These are phyloP conservation scores for Cystobasidium ongulense DNA, from an alignment of 768 basidiomycete species.

Conservation along the genomic window DNA sequence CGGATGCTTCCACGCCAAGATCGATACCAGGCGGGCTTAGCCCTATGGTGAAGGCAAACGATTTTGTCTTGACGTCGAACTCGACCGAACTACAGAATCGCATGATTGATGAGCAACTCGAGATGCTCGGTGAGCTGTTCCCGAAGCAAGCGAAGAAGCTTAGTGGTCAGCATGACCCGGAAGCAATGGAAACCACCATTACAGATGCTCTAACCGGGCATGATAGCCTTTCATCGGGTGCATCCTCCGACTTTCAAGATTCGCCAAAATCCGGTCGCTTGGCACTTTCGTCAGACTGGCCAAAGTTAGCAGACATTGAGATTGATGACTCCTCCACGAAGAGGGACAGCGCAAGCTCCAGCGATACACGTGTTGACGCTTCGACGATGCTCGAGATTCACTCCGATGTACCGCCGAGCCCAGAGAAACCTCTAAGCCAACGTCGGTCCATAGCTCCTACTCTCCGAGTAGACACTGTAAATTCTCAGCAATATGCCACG, in stretches of 20 bases:
- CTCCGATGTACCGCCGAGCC: not conserved
- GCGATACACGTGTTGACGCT: not conserved
- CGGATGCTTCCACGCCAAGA: not conserved
- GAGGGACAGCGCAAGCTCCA: not conserved
- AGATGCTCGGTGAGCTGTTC: conserved; percentile 25
- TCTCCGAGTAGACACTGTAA: not conserved
- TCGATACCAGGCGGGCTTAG: not conserved
- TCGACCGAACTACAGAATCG: not conserved
- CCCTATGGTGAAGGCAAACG: not conserved
- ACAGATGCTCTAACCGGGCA: too few relatives aligned
- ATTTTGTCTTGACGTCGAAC: not conserved
- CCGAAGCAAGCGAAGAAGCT: conserved; percentile 1
- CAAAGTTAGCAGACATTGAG: not conserved
- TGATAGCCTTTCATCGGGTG: not conserved
- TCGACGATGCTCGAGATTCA: not conserved
- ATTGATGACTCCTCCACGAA: not conserved
- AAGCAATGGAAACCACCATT: not conserved
- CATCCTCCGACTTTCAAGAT: not conserved
- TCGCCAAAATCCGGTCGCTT: not conserved
- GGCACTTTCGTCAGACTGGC: not conserved
- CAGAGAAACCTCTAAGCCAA: not conserved
- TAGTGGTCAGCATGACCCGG: not conserved
- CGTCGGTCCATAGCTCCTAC: conserved; percentile 1
- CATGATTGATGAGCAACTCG: conserved; percentile 27
- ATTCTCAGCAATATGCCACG: not conserved